Evolutionary conservation across 345 rosid species (phyloP), one percentile per base, ranked within the genome.

Genomic region (Pistacia integerrima): DNA sequence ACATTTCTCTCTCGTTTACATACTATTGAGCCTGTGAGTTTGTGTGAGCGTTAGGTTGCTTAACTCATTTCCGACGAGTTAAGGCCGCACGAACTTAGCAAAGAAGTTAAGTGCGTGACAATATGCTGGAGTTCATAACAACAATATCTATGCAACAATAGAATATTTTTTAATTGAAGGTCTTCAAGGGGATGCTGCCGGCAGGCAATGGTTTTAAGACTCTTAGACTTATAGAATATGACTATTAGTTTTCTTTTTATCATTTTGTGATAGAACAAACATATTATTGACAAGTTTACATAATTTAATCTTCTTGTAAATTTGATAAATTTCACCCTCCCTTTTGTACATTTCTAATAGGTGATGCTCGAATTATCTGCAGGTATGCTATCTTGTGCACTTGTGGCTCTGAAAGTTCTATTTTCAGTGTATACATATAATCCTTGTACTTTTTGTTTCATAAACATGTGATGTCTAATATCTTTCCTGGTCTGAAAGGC

Each of bases 101-200:
- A 22, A 22, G 22, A 22, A 22, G 22, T 22, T 22, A 22, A 22
- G 22, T 22, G 22, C 0, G 22, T 22, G 22, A 22, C 22, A 22
- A 22, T 22, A 69, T 71, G 80, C 88, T 6, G 86, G 88, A 33
- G 46, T 85, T n/a, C 66, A 84, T 70, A 82, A 85, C 11, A 74
- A 65, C 38, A 88, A 88, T 73, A 62, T 89, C 36, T 89, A 86
- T 61, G 94, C 91, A 33, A 93, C 89, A 30, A 16, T 93, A 66
- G 95, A 93, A 72, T 82, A 88, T 83, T 87, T 93, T 70, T 20
- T 89, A 70, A 79, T 93, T 74, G 95, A 86, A 86, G 95, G 97
- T 54, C 75, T 89, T 59, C 86, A 76, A 68, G 95, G 88, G 63
- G 97, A 93, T 74, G 83, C 88, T 55, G 91, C 95, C 62, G 95